Evolutionary conservation across 2,329 filamentous ascomycete species (phyloP).

Genomic region (Tolypocladium amazonense): DNA sequence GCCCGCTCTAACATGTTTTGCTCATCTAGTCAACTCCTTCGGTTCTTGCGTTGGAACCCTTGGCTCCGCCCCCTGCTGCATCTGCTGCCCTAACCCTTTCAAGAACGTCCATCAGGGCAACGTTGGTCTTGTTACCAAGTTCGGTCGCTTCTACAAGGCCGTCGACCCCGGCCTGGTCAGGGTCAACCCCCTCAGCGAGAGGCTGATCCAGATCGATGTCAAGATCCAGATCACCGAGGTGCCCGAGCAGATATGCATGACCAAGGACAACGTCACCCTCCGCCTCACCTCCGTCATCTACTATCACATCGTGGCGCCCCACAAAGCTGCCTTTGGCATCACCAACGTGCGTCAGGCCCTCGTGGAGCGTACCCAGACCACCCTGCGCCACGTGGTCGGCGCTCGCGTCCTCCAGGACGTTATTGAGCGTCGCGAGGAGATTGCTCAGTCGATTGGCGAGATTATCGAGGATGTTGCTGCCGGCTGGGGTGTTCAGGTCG

Average conservation of each 20-base stretch:
- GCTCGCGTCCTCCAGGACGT: slow-evolving; percentile 94
- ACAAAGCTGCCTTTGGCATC: slow-evolving; percentile 96
- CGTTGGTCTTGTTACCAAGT: slow-evolving; percentile 91
- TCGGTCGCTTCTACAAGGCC: slow-evolving; percentile 87
- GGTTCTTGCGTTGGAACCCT: slow-evolving; percentile 65
- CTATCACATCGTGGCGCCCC: slow-evolving; percentile 91
- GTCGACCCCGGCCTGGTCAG: slow-evolving; percentile 96
- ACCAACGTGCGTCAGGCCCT: slow-evolving; percentile 92
- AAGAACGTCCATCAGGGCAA: slow-evolving; percentile 88
- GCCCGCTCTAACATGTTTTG: background rate
- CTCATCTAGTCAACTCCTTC: slow-evolving; percentile 54
- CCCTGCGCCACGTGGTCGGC: slow-evolving; percentile 90
- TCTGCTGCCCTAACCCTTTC: slow-evolving; percentile 91
- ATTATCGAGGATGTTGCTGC: slow-evolving; percentile 94
- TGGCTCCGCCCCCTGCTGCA: slow-evolving; percentile 84
- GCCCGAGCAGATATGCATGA: slow-evolving; percentile 96
- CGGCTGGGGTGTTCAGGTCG: slow-evolving; percentile 92
- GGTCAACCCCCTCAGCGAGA: slow-evolving; percentile 91
- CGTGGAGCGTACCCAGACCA: slow-evolving; percentile 95
- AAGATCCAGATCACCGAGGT: slow-evolving; percentile 99
- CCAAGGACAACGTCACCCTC: slow-evolving; percentile 96
- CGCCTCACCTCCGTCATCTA: slow-evolving; percentile 96
- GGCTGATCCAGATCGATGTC: slow-evolving; percentile 85
- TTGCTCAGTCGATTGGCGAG: slow-evolving; percentile 88
- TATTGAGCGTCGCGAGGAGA: slow-evolving; percentile 95